Base-by-base conservation (phyloP, 805 yeast genomes). In the Yarrowia porcina region DNA sequence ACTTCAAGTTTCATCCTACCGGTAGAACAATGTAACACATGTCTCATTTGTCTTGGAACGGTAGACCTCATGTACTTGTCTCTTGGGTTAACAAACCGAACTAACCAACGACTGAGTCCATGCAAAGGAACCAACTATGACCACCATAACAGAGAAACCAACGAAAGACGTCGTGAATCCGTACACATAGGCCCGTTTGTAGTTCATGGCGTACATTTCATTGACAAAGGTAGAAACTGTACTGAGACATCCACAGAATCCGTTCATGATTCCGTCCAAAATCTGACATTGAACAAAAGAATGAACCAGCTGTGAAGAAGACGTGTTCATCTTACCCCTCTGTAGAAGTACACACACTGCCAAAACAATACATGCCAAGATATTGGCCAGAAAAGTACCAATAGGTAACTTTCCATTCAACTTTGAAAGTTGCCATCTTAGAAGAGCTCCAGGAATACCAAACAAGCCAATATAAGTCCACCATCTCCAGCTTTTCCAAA, bases 401-500 rank as follows among this genome's bases (percentile, higher is more conserved):
- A 39, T n/a, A 1, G 61, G 61, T 20, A 56, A 9, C 21, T 28
- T 56, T 2, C 39, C 49, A 28, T 56, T 56, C 3, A 56, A 39
- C 21, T 56, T 39, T 4, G 61, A 56, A 11, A 56, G 15, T 23
- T 41, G 49, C 47, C 49, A 56, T 28, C 61, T 13, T 2, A 56
- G 21, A 2, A 56, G 28, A 20, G 49, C 61, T 9, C 61, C 61
- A n/a, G 61, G 61, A 15, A 56, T 56, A 9, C 39, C 49, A 56
- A 56, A 56, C 13, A 56, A 28, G 3, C 30, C 61, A 4, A 41
- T 38, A 11, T 39, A 41, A 7, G 49, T 39, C 61, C 61, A 56
- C 49, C 47, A 56, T 41, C 61, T 18, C 61, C 61, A 56, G 61
- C 49, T 39, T 30, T 56, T 32, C 59, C 59, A 52, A 2, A 52